phyloP scores from a whole-genome alignment of 257 asterid genomes.

The Gynochthodes officinalis region DNA sequence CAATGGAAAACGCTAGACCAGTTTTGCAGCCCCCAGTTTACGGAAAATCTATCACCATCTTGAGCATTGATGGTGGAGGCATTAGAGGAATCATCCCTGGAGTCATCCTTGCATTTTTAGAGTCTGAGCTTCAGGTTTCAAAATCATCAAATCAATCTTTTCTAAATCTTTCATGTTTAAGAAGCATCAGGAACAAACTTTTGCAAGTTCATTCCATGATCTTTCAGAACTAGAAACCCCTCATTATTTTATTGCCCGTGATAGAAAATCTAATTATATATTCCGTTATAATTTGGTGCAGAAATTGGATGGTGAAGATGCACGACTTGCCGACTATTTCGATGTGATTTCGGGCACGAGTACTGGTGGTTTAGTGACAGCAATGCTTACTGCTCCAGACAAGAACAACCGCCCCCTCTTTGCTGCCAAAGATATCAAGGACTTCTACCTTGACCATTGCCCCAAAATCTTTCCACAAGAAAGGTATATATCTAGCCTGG shows the following conservation, averaged over 20 bases:
- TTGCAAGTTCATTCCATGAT: too few species aligned
- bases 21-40: constrained; percentile 33
- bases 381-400: constrained; percentile 55
- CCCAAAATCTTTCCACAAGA: constrained; percentile 31
- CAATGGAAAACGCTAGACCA: neutral
- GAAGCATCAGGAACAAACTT: too few species aligned
- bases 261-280: too few species aligned
- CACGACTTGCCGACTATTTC: constrained; percentile 62
- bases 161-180: neutral
- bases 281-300: constrained; percentile 4
- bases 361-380: constrained; percentile 59
- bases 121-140: constrained; percentile 41
- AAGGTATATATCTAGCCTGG: neutral
- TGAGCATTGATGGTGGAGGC: constrained; percentile 63
- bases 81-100: constrained; percentile 56
- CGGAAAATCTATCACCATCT: constrained; percentile 39
- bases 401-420: constrained; percentile 45
- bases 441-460: constrained; percentile 37
- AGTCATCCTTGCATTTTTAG: constrained; percentile 37
- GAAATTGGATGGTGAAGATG: constrained; percentile 51
- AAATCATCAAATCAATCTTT: too few species aligned
- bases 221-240: too few species aligned
- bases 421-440: constrained; percentile 51
- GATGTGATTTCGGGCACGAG: constrained; percentile 72
- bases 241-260: too few species aligned